Conservation (phyloP, 2,329 filamentous ascomycete genomes). For the Cercospora citrullina region DNA sequence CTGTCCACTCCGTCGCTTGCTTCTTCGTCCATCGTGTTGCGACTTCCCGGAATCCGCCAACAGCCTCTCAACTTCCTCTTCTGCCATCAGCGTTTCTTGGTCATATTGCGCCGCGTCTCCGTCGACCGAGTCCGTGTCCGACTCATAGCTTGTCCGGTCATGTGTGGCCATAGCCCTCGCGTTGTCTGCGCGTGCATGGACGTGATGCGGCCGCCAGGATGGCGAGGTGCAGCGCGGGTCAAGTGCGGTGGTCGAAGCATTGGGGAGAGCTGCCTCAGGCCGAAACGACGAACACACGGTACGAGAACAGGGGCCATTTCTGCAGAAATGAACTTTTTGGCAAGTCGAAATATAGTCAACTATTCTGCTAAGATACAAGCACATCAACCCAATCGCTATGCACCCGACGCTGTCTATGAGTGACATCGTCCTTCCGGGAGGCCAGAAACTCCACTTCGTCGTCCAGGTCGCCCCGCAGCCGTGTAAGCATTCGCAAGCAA, state of each 20-base stretch:
- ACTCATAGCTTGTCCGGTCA: background rate
- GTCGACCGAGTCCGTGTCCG: conserved; percentile 10
- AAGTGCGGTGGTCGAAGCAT: background rate
- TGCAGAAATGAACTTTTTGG: background rate
- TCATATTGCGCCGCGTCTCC: conserved; percentile 32
- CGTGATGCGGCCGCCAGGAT: background rate
- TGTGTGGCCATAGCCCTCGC: background rate
- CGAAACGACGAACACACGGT: background rate
- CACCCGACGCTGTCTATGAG: conserved; percentile 3
- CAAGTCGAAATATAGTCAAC: background rate
- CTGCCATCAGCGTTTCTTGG: conserved; percentile 46
- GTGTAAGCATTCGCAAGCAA: conserved; percentile 19
- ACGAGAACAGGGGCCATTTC: background rate
- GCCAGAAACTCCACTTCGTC: conserved; percentile 8
- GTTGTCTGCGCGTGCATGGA: background rate
- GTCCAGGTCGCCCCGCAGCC: background rate
- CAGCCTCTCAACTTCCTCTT: conserved; percentile 50
- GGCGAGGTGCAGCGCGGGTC: background rate
- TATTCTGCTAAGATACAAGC: conserved; percentile 14
- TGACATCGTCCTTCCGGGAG: conserved; percentile 5
- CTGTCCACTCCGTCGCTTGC: conserved; percentile 30
- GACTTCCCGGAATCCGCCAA: conserved; percentile 37
- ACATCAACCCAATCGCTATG: conserved; percentile 6
- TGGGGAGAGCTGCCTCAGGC: background rate
- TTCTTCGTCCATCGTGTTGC: conserved; percentile 17